Base-by-base conservation (phyloP, 139 green algal species). In the Haematococcus lacustris region DNA sequence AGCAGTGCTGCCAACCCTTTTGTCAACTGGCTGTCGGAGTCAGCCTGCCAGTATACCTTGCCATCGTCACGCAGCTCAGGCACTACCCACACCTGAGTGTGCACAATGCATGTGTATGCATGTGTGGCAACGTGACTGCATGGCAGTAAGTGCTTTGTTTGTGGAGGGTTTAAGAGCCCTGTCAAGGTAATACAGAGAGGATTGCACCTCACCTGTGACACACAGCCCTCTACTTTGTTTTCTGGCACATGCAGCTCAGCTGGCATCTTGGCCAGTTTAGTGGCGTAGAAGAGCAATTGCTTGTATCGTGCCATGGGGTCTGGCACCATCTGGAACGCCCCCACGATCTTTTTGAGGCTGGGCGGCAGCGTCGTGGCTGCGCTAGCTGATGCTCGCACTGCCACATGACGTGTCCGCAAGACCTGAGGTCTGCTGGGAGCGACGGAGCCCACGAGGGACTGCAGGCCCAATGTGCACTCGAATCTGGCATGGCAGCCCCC, bases 201-300 rank as follows among this genome's bases (percentile, higher is more conserved):
- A 23, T 70, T 23, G 34, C 53, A 4, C n/a, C 64, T 23, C 64
- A 88, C 85, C 81, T 90, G 83, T 38, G 83, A 89, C 30, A 91
- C 86, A 51, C 94, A 98, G 28, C 94, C 94, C 73, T 92, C 85
- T 6, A 98, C 94, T 73, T 98, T 98, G 88, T 98, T 97, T 38
- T 91, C 86, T 1, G 87, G 79, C 0, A 76, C 87, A 72, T 95
- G 91, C 17, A 87, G 59, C 53, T 88, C 85, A 13, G 38, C 71
- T 3, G 88, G 71, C 67, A 97, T 67, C 3, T 77, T 66, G 30
- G 86, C 77, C 74, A 99, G 83, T 86, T 98, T 98, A 30, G 90
- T 88, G 9, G 92, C 96, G 73, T 90, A 98, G 74, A 92, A 97
- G 33, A 99, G 85, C 32, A 99, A 87, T 87, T 99, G 96, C 83